Conservation (phyloP, 441 rosid genomes). For the Isatis lusitanica region DNA sequence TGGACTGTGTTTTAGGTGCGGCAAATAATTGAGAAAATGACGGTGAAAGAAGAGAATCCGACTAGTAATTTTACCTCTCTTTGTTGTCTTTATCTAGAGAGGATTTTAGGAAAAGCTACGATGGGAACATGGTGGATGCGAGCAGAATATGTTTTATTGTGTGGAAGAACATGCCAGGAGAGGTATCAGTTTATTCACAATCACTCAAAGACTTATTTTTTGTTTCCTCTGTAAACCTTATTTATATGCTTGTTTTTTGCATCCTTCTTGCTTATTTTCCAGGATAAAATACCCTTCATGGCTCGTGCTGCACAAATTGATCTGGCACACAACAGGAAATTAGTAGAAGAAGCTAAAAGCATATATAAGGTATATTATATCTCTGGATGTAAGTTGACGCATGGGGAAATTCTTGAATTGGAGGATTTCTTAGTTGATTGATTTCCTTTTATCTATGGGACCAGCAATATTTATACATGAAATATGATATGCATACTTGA, state of each 20-base stretch:
- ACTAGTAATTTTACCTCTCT: neutral
- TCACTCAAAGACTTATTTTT: neutral
- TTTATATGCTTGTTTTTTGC: neutral
- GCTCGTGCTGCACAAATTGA: conserved; percentile 43
- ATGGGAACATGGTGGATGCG: conserved; percentile 31
- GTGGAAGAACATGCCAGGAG: conserved; percentile 64
- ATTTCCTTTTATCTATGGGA: neutral
- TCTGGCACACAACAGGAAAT: conserved; percentile 34
- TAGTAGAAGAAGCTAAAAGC: conserved; percentile 44
- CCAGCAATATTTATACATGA: neutral
- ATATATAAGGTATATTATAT: conserved; percentile 41
- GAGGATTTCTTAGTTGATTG: neutral
- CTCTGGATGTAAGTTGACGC: neutral
- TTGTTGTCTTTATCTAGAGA: conserved; percentile 42
- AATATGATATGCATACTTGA: neutral
- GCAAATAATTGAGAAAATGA: neutral
- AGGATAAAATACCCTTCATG: conserved; percentile 57
- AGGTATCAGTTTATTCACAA: conserved; percentile 42
- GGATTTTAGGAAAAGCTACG: conserved; percentile 34
- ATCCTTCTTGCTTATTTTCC: neutral
- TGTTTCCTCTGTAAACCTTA: neutral
- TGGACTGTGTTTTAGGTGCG: neutral
- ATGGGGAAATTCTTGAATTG: neutral
- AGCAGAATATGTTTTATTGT: conserved; percentile 51
- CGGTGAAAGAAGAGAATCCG: neutral